Percentiles rank a stretch among this genome's conserved stretches.
These are phyloP conservation scores for Backusella mclennaniae DNA, from an alignment of 192 early-diverging fungal genomes.

Conservation along the genomic window DNA sequence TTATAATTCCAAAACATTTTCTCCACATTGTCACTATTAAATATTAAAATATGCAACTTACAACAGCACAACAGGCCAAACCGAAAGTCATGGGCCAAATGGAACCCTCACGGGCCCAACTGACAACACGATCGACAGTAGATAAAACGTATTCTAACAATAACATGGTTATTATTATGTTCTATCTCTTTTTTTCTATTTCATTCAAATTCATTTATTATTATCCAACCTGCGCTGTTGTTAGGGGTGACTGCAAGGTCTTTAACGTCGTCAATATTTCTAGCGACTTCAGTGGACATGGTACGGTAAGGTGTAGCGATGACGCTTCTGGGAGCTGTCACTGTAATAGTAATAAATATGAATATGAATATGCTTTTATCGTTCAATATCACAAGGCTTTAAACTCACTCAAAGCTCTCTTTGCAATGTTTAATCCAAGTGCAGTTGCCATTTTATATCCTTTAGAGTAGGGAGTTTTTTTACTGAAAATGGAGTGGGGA, in stretches of 20 bases:
- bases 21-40: background rate
- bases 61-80: constrained; percentile 90
- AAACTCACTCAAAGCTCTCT: constrained; percentile 33
- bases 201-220: background rate
- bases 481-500: background rate
- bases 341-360: background rate
- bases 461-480: constrained; percentile 24
- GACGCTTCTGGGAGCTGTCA: constrained; percentile 17
- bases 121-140: constrained; percentile 89
- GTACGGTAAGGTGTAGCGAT: constrained; percentile 16
- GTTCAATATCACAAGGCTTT: background rate
- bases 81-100: constrained; percentile 90
- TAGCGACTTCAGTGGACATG: constrained; percentile 34
- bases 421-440: constrained; percentile 37
- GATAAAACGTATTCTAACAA: constrained; percentile 79
- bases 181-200: background rate
- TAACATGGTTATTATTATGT: background rate
- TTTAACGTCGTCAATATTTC: constrained; percentile 37
- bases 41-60: constrained; percentile 12
- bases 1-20: background rate
- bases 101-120: constrained; percentile 91
- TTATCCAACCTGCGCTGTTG: constrained; percentile 37
- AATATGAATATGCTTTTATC: background rate
- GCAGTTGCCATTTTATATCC: constrained; percentile 15
- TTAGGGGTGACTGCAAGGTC: constrained; percentile 33